Base-by-base conservation (phyloP, 352 stramenopile genomes). In the Pythium grandisporangium region DNA sequence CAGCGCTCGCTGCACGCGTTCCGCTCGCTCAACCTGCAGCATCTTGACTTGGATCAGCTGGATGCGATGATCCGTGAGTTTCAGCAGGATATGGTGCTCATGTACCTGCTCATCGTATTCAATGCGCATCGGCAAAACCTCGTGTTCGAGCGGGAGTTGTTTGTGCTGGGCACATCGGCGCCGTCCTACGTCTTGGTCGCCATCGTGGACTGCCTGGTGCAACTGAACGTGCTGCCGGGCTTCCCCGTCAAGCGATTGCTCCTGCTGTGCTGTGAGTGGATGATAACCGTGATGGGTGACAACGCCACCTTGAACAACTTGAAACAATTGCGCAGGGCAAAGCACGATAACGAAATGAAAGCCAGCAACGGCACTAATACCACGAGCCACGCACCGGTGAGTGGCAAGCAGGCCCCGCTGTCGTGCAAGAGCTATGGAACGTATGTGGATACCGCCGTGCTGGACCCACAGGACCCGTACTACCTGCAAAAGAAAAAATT, bases 231-330 rank as follows among this genome's bases (percentile, higher is more conserved):
- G 32, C 48, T 87, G 19, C 70, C 77, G 5, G 72, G 73, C 3
- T 90, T 88, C 53, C 77, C 77, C 12, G 82, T 85, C 37, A 91
- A 91, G 53, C 71, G 77, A 6, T 34, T 88, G 22, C 48, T 91
- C 27, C 51, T 91, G 58, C 53, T 91, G 5, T 72, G 80, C 21
- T 70, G 71, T 48, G 74, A 84, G 42, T 88, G 74, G 77, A 69
- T 85, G 30, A 57, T 53, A 19, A 61, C 63, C 6, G 50, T 86
- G 4, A 46, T 91, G 23, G 77, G 77, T 1, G 52, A 60, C 22
- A 64, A 78, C 22, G 58, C 70, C 12, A 51, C 70, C 17, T 57
- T 91, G 4, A 55, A 63, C 16, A 58, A 67, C 23, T 43, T 86
- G 16, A 91, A 88, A 43, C 51, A 52, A 12, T 37, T 68, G 17